Evolutionary conservation across 495 filamentous ascomycete genomes (phyloP), one percentile per base, ranked within the genome.

Genomic region (Pseudotulostoma volvatum): DNA sequence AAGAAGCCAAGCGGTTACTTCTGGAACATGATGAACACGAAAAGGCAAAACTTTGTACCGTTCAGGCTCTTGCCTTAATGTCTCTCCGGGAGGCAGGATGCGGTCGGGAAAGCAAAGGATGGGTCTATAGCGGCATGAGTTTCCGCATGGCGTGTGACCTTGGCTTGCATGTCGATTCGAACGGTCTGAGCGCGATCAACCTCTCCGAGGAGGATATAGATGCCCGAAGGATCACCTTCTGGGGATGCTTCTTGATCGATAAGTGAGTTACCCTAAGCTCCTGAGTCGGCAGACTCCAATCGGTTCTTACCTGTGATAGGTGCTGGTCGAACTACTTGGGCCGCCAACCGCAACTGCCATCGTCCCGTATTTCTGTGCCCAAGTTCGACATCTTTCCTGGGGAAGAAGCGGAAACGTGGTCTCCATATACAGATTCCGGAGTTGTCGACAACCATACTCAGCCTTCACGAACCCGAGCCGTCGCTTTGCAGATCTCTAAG

Each of bases 281-380:
- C 44, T 36, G 1, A 18, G 3, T 28, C 7, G 7, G 18, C 15
- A 16, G 7, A 2, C 7, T 16, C 17, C 18, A 21, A 31, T 9
- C n/a, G n/a, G n/a, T n/a, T 35, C 54, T 58, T 46, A 60, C 36
- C 13, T 7, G 3, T 41, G 11, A 3, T 39, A 81, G 77, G 50
- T 92, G 84, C 59, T 96, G 92, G 92, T 93, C 85, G 18, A 96
- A 95, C 56, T 97, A 97, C 46, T 76, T 96, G 19, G 90, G 90
- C 32, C 79, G 90, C 28, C 68, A 94, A 44, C 90, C 90, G 9
- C 92, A 96, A 51, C 61, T 95, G 16, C 76, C 81, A 1, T 75
- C 70, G 9, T 71, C 73, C 18, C 83, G 77, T 19, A 75, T 84
- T 37, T 92, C 76, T 14, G 79, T 84, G 7, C 83, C 83, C 1